phyloP scores from a whole-genome alignment of 1,284 basidiomycete genomes.

The Psilocybe mexicana region DNA sequence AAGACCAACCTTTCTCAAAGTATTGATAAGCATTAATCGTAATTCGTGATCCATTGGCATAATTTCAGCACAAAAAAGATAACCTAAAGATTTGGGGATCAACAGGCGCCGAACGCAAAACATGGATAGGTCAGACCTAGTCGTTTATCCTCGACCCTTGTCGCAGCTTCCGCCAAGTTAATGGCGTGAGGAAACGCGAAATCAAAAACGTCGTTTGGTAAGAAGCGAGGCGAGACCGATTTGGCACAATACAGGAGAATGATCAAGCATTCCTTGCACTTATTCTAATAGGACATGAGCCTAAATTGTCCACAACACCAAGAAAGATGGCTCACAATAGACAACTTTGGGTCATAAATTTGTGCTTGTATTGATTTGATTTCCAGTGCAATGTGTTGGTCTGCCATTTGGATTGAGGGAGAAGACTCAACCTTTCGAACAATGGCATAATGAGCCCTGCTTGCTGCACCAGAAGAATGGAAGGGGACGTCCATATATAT shows the following conservation, averaged over 20 bases:
- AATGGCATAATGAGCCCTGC: slow-evolving; percentile 68
- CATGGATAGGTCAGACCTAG: slow-evolving; percentile 43
- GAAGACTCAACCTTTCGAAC: slow-evolving; percentile 70
- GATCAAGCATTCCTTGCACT: slow-evolving; percentile 62
- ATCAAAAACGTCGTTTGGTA: slow-evolving; percentile 46
- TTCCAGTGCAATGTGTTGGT: slow-evolving; percentile 58
- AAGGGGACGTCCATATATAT: slow-evolving; percentile 70
- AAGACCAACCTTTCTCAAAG: slow-evolving; percentile 64
- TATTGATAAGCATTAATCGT: slow-evolving; percentile 81
- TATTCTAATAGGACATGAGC: slow-evolving; percentile 40
- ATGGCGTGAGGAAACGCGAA: slow-evolving; percentile 74
- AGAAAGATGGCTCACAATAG: slow-evolving; percentile 45
- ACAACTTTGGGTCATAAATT: slow-evolving; percentile 47
- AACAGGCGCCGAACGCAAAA: slow-evolving; percentile 27
- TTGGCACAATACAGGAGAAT: slow-evolving; percentile 69
- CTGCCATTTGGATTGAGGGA: slow-evolving; percentile 51
- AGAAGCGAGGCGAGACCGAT: slow-evolving; percentile 43
- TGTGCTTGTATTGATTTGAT: slow-evolving; percentile 54
- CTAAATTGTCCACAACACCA: slow-evolving; percentile 9
- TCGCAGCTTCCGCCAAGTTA: slow-evolving; percentile 68
- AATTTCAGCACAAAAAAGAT: slow-evolving; percentile 70
- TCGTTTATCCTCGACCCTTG: slow-evolving; percentile 60
- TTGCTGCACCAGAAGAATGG: slow-evolving; percentile 71
- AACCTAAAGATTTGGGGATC: slow-evolving; percentile 48
- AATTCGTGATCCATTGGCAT: slow-evolving; percentile 70